phyloP scores from a whole-genome alignment of 768 basidiomycete species.

The Suillus cothurnatus region DNA sequence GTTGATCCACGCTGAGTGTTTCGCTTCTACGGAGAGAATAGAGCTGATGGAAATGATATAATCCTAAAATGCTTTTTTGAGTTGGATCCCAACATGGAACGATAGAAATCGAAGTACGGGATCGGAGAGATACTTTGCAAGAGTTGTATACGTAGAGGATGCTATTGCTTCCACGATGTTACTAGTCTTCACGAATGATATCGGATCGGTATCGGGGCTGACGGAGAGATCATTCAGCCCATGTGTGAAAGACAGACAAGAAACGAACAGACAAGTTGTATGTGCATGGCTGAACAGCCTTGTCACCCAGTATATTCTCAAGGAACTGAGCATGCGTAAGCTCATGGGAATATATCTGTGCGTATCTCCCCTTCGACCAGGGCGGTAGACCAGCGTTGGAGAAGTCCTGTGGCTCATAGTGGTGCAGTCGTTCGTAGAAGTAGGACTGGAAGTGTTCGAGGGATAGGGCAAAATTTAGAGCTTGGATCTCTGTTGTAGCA shows the following conservation, averaged over 20 bases:
- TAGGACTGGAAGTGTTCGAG: constrained; percentile 50
- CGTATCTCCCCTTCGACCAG: constrained; percentile 51
- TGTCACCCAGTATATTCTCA: constrained; percentile 43
- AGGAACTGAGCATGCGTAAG: constrained; percentile 56
- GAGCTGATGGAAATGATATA: constrained; percentile 57
- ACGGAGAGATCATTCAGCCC: not conserved
- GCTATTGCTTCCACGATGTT: constrained; percentile 57
- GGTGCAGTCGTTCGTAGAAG: constrained; percentile 48
- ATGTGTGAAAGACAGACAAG: not conserved
- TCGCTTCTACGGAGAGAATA: constrained; percentile 61
- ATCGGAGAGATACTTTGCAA: constrained; percentile 47
- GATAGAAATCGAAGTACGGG: constrained; percentile 36
- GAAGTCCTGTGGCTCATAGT: constrained; percentile 50
- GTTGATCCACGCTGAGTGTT: constrained; percentile 66
- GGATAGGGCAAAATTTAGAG: constrained; percentile 51
- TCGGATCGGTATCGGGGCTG: constrained; percentile 48
- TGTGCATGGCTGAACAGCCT: constrained; percentile 54
- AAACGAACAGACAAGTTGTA: constrained; percentile 54
- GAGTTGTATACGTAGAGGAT: constrained; percentile 58
- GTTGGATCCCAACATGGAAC: constrained; percentile 22
- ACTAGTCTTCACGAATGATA: constrained; percentile 51
- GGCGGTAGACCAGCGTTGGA: constrained; percentile 45
- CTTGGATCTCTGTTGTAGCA: constrained; percentile 10
- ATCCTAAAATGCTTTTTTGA: constrained; percentile 20
- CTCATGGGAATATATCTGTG: constrained; percentile 59